These are phyloP conservation scores for Diplodia intermedia DNA, from an alignment of 2,329 filamentous ascomycete species.

Conservation along the genomic window DNA sequence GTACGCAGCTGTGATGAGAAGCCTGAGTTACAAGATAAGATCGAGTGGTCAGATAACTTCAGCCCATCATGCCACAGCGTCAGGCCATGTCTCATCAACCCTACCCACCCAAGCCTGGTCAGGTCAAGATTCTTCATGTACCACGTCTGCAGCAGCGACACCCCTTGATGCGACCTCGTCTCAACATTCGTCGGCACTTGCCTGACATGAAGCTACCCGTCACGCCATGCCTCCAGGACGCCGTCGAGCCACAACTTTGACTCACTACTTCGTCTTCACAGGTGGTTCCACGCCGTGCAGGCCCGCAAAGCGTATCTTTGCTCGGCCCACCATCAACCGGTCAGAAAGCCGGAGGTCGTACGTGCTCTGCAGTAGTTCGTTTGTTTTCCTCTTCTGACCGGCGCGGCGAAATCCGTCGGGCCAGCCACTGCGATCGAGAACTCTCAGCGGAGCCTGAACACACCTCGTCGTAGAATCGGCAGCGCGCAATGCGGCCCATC, in stretches of 20 bases:
- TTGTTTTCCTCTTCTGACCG: background rate
- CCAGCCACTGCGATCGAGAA: background rate
- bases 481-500: background rate
- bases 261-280: background rate
- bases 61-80: background rate
- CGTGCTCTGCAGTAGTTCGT: slow-evolving; percentile 2
- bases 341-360: background rate
- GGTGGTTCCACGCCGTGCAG: background rate
- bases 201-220: background rate
- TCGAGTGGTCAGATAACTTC: slow-evolving; percentile 6
- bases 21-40: background rate
- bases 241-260: background rate
- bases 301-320: background rate
- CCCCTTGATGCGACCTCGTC: background rate
- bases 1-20: background rate
- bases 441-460: background rate
- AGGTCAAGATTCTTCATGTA: slow-evolving; percentile 3
- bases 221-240: slow-evolving; percentile 1
- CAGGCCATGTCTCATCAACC: slow-evolving; percentile 10
- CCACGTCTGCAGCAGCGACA: background rate
- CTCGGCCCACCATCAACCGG: slow-evolving; percentile 1
- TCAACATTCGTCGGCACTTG: background rate
- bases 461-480: background rate
- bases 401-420: background rate
- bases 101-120: background rate